A percentile compares a stretch with the other conserved stretches of the same genome.
These are phyloP conservation scores for Alopecurus myosuroides DNA, from an alignment of 176 grass and related monocot genomes.

Conservation along the genomic window DNA sequence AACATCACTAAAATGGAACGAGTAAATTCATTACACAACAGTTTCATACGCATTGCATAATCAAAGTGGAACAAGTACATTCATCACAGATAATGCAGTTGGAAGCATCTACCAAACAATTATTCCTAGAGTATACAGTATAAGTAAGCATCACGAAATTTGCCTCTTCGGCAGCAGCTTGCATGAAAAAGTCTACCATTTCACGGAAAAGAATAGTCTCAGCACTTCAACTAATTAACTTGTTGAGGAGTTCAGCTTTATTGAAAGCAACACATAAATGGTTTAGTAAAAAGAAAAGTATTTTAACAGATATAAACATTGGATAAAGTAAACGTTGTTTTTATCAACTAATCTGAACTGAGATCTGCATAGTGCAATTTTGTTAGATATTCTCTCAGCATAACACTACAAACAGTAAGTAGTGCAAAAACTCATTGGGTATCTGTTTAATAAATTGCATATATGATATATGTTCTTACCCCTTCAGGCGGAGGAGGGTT, in stretches of 20 bases:
- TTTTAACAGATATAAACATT: not conserved
- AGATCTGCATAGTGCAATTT: not conserved
- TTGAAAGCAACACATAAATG: not conserved
- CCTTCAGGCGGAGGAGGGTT: slow-evolving; percentile 93
- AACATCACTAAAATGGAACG: not conserved
- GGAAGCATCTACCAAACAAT: not conserved
- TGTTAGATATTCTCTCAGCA: not conserved
- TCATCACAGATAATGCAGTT: not conserved
- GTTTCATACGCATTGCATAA: not conserved
- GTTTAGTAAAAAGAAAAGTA: not conserved
- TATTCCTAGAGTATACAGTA: not conserved
- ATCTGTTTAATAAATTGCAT: not conserved
- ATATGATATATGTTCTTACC: slow-evolving; percentile 48
- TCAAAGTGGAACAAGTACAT: not conserved
- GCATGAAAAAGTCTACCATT: not conserved
- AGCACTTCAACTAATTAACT: not conserved
- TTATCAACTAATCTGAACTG: not conserved
- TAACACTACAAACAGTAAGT: not conserved
- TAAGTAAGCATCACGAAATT: not conserved
- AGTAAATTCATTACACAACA: too few relatives aligned
- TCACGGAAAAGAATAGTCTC: not conserved
- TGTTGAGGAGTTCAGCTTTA: not conserved
- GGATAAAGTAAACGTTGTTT: not conserved
- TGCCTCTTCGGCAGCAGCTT: not conserved
- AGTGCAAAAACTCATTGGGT: not conserved